Evolutionary conservation across 306 rosid species (phyloP).

Genomic region (Lathyrus oleraceus): DNA sequence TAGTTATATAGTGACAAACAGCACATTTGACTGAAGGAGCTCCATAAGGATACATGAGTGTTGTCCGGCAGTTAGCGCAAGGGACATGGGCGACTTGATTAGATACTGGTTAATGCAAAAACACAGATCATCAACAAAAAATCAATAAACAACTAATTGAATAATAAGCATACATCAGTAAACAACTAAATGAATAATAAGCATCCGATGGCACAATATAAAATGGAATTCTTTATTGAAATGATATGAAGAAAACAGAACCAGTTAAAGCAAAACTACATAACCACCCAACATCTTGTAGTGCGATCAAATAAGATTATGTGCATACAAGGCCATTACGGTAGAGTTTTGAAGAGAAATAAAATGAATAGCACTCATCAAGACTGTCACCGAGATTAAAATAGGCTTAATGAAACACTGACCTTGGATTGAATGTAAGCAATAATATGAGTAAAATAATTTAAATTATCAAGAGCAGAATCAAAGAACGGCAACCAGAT

Average conservation of each 20-base stretch:
- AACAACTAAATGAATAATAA: conserved; percentile 19
- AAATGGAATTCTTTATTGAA: conserved; percentile 30
- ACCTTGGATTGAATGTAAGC: conserved; percentile 14
- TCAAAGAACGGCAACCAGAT: not conserved
- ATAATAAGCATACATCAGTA: not conserved
- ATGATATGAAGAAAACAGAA: conserved; percentile 26
- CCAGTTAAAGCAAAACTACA: conserved; percentile 19
- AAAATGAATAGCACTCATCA: conserved; percentile 19
- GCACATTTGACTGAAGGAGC: conserved; percentile 99
- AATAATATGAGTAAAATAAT: not conserved
- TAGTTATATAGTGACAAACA: conserved; percentile 85
- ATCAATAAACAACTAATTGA: conserved; percentile 35
- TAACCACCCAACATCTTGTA: conserved; percentile 14
- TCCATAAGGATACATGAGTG: conserved; percentile 89
- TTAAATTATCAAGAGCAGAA: conserved; percentile 9
- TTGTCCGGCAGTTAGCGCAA: conserved; percentile 93
- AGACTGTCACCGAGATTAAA: not conserved
- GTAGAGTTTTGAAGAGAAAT: conserved; percentile 16
- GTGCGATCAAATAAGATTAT: not conserved
- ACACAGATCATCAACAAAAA: conserved; percentile 36
- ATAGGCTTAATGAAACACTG: conserved; percentile 7
- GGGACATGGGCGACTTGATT: conserved; percentile 79
- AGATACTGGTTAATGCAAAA: conserved; percentile 50
- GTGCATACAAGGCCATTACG: conserved; percentile 4
- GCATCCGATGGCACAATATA: conserved; percentile 28